These are phyloP conservation scores for Cladosporium oxysporum DNA, from an alignment of 2,329 filamentous ascomycete species.

Conservation along the genomic window DNA sequence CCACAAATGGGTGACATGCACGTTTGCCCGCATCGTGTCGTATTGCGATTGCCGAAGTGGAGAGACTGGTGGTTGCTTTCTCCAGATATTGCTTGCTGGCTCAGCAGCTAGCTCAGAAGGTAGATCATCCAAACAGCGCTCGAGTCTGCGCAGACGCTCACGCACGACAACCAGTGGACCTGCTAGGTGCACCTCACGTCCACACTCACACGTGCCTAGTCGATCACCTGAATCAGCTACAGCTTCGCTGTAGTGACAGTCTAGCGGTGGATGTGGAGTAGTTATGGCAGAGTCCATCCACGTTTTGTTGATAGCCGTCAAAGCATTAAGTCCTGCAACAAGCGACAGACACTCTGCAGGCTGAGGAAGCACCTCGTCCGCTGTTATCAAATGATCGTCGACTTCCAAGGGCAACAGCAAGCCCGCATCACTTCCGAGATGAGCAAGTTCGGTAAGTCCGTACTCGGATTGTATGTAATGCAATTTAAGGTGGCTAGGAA, in stretches of 20 bases:
- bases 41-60: background rate
- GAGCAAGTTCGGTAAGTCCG: background rate
- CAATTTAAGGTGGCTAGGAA: background rate
- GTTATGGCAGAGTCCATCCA: background rate
- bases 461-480: background rate
- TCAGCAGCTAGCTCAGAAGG: background rate
- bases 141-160: constrained; percentile 4
- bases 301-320: background rate
- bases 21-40: background rate
- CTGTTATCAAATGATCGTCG: background rate
- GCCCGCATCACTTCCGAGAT: background rate
- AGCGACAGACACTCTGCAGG: background rate
- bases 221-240: background rate
- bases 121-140: background rate
- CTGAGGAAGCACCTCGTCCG: background rate
- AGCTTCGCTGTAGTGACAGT: background rate
- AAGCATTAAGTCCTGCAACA: background rate
- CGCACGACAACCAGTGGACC: background rate
- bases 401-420: background rate
- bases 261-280: background rate
- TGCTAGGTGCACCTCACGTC: background rate
- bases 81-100: background rate
- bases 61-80: background rate
- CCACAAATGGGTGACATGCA: constrained; percentile 3
- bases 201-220: background rate